A percentile compares a stretch with the other conserved stretches of the same genome.
phyloP scores from a whole-genome alignment of 2,329 filamentous ascomycete species.

The Cladosporium sp. region DNA sequence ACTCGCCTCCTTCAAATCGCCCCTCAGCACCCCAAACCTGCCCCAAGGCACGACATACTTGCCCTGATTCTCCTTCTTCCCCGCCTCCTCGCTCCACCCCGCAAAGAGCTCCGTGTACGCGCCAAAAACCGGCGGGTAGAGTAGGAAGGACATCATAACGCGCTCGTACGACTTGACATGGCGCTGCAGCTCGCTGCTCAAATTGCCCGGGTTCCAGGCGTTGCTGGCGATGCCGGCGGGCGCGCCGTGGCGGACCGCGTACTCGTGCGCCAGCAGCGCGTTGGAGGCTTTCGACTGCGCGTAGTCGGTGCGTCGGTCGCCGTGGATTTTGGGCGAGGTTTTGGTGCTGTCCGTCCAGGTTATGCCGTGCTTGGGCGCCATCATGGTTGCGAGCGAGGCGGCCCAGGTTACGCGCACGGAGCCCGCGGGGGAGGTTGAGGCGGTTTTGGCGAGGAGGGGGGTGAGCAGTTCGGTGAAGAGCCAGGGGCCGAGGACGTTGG shows the following conservation, averaged over 20 bases:
- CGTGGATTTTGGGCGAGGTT: conserved; percentile 16
- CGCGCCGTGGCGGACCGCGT: conserved; percentile 16
- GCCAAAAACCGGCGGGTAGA: conserved; percentile 25
- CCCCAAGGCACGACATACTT: conserved; percentile 34
- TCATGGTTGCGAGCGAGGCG: conserved; percentile 22
- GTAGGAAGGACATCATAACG: conserved; percentile 14
- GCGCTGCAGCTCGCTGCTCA: conserved; percentile 27
- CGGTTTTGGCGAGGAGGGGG: conserved; percentile 28
- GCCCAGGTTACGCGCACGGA: conserved; percentile 30
- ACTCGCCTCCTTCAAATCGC: conserved; percentile 29
- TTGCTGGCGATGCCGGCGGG: conserved; percentile 23
- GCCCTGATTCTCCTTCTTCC: conserved; percentile 22
- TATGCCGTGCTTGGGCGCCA: conserved; percentile 20
- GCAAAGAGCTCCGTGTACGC: conserved; percentile 33
- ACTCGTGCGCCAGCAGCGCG: conserved; percentile 23
- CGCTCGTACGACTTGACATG: conserved; percentile 18
- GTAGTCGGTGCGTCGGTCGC: conserved; percentile 23
- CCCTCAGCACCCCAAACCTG: conserved; percentile 25
- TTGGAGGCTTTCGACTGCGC: conserved; percentile 27
- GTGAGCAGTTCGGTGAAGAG: conserved; percentile 30
- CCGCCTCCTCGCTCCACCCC: conserved; percentile 25
- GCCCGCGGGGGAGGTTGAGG: conserved; percentile 19
- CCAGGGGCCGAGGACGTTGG: conserved; percentile 32
- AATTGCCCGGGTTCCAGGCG: conserved; percentile 31
- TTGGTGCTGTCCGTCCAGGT: conserved; percentile 15